Evolutionary conservation across 2,329 filamentous ascomycete genomes (phyloP), one percentile per base, ranked within the genome.

Genomic region (Arthrobotrys sphaeroides): DNA sequence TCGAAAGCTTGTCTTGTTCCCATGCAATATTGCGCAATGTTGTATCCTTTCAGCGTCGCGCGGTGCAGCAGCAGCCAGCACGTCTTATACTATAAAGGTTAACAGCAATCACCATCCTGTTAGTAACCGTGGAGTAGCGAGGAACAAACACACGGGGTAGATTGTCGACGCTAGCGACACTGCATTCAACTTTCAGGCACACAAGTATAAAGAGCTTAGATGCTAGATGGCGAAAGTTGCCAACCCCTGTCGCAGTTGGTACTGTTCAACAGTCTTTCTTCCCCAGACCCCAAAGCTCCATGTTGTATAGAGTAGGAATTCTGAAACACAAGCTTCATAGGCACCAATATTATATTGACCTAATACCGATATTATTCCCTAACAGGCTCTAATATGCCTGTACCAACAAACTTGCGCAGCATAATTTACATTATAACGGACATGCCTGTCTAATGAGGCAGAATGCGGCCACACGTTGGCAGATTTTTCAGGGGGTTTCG

Each of bases 311-410:
- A 31, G 26, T 31, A 13, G 47, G 24, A 20, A 33, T 31, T 24
- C 26, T 51, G 26, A 51, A 53, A 53, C 47, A 53, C 47, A 53
- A 20, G n/a, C 16, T n/a, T 13, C n/a, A 53, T 53, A 53, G 47
- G 47, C 47, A 53, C 28, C 47, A 53, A 18, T 53, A 33, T 16
- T 47, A 51, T 5, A 31, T 1, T 5, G n/a, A 1, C 22, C 28
- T 28, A 31, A 49, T 4, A 49, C 22, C 24, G 24, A 28, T n/a
- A 33, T 33, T 10, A 33, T 33, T 1, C n/a, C 7, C 2, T 33
- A 20, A 31, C n/a, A 31, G 45, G 12, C 18, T 13, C 7, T 9
- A 13, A 28, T 51, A 18, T 31, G 16, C 45, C 10, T 31, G 5
- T 49, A 33, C 47, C 47, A 53, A 53, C 47, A 20, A 28, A 13